Evolutionary conservation across 352 stramenopile species (phyloP), one percentile per base, ranked within the genome.

Genomic region (Pythium aquatile): DNA sequence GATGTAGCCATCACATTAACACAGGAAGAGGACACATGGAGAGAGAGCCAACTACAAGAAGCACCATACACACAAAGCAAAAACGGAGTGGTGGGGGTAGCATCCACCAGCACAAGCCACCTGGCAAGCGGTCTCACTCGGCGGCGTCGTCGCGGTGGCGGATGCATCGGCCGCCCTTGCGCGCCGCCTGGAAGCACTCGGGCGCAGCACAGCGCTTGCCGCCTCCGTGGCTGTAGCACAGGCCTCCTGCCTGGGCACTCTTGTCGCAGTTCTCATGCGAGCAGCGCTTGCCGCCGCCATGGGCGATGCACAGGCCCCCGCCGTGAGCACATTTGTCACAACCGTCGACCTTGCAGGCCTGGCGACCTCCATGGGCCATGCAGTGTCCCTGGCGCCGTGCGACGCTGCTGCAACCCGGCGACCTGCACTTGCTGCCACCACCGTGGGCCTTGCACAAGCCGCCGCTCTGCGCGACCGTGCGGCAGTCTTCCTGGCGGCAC

Each of bases 371-470:
- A 58, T 94, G 83, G 8, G 58, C 70, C 85, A 93, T 91, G 58
- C 84, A 93, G 33, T 87, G 86, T 5, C 83, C 80, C 53, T 86
- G 85, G 62, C 84, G 77, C 0, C 83, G 76, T 17, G 84, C 84
- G n/a, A 88, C 79, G 35, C 75, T 90, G 33, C 57, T 59, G 56
- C 84, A 93, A 30, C 69, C 69, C 8, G 51, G n/a, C 10, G 81
- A 54, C 65, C 84, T 82, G 77, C 87, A 96, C 57, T 89, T 90
- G 67, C 85, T 93, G 39, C 87, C 87, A 29, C 87, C 87, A 33
- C 87, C 87, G 44, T 96, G 87, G 14, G 83, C 81, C 63, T 91
- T 94, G 75, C 87, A 96, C 5, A 83, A 73, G 2, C 87, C 87
- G 2, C 87, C 85, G 61, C 84, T 90, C 58, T 94, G 82, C 9